Evolutionary conservation across 176 grass and related monocot species (phyloP).

Genomic region (Avena eriantha): DNA sequence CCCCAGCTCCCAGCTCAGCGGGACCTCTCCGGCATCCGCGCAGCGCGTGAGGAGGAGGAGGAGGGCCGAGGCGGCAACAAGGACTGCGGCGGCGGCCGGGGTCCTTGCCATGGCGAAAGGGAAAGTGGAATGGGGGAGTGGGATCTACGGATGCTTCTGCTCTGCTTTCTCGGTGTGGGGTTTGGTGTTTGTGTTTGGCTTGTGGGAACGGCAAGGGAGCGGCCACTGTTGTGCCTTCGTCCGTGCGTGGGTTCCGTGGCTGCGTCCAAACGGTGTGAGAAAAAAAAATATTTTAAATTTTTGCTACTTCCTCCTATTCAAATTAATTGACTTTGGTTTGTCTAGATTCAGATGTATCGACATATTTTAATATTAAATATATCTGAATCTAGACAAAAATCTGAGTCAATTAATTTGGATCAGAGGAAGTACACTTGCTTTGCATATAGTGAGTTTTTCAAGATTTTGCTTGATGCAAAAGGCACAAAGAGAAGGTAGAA

Average conservation of each 20-base stretch:
- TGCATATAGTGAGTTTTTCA: no score
- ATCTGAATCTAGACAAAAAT: no score
- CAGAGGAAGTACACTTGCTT: no score
- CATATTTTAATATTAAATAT: no score
- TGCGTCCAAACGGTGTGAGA: no score
- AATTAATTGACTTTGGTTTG: no score
- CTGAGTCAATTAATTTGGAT: no score
- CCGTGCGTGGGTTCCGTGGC: neutral
- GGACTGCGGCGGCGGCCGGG: neutral
- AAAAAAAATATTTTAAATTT: no score
- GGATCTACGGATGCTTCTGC: neutral
- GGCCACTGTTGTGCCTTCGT: neutral
- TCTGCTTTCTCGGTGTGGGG: conserved; percentile 27
- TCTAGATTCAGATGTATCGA: no score
- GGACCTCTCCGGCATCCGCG: neutral
- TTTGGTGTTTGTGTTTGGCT: conserved; percentile 26
- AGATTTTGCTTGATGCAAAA: no score
- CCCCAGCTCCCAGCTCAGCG: conserved; percentile 47
- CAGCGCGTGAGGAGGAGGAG: conserved; percentile 20
- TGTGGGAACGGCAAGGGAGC: neutral
- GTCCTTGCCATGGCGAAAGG: conserved; percentile 27
- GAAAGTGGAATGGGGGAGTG: neutral
- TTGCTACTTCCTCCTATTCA: no score
- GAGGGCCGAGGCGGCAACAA: neutral
- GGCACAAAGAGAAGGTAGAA: no score